Evolutionary conservation across 2,329 filamentous ascomycete genomes (phyloP), one percentile per base, ranked within the genome.

Genomic region (Bipolaris victoriae): DNA sequence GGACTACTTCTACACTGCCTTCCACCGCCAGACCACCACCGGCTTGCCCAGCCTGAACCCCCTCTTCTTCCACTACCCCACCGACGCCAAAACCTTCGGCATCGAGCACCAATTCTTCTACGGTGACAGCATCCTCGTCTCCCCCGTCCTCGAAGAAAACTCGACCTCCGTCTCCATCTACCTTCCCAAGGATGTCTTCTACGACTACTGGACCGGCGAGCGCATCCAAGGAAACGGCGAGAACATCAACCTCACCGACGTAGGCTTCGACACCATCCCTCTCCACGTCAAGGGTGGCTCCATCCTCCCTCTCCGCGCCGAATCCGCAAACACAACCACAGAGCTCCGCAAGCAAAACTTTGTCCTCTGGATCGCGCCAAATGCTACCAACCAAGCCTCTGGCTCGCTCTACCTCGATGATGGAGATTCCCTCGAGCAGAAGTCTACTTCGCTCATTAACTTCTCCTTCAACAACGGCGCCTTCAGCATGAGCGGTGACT

Each of bases 361-460:
- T 77, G 85, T 90, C 70, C 79, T 95, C 47, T 73, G 93, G 55
- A 83, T 95, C 39, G 88, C 90, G 0, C 81, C 89, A 0, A 86
- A 85, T 7, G 68, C 73, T 1, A 80, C 88, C 36, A 88, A 87
- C 3, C 84, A 79, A n/a, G 91, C 91, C 0, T 70, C 71, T 0
- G 91, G 91, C 0, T 80, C 81, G 46, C 78, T 95, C 48, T 94
- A 93, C 71, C 77, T 94, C 2, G 91, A 95, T 62, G 91, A 95
- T 57, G 91, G 91, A 2, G 86, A 87, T 48, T 87, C 83, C 13
- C 63, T 92, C 49, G 78, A 84, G 58, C 90, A 90, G 73, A 63
- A 77, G 5, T 76, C 70, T 0, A 85, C 81, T 10, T 85, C 82
- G 2, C 76, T 83, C 49, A 82, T 92, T 49, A 76, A 77, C 9